phyloP scores from a whole-genome alignment of 2,329 filamentous ascomycete species.

The Beauveria medogensis region DNA sequence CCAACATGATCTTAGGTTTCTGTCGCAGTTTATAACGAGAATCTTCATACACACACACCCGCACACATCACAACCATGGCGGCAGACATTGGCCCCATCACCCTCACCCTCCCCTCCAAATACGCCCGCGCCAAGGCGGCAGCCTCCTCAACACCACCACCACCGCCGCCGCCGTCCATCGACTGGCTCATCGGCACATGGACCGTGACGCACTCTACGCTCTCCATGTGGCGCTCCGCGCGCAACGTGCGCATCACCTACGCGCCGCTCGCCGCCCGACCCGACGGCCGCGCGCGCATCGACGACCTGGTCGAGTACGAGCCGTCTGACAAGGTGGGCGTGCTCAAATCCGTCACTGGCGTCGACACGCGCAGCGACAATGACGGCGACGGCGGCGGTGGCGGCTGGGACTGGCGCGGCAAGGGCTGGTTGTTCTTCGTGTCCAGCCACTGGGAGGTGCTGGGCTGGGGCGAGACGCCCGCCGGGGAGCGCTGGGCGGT shows the following conservation, averaged over 20 bases:
- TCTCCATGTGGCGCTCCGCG: constrained; percentile 72
- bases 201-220: constrained; percentile 67
- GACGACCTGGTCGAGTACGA: constrained; percentile 70
- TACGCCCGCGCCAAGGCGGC: background rate
- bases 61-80: background rate
- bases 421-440: constrained; percentile 67
- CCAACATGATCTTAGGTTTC: too few relatives aligned
- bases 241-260: constrained; percentile 79
- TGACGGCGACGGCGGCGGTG: constrained; percentile 23
- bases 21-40: background rate
- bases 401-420: constrained; percentile 66
- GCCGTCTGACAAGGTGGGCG: constrained; percentile 35
- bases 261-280: constrained; percentile 37
- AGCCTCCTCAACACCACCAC: background rate
- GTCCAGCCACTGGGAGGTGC: constrained; percentile 69
- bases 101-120: constrained; percentile 6
- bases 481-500: constrained; percentile 60
- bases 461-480: constrained; percentile 60
- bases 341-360: constrained; percentile 56
- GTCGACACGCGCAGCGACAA: constrained; percentile 43
- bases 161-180: constrained; percentile 23
- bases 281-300: constrained; percentile 39
- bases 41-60: background rate
- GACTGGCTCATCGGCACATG: constrained; percentile 59
- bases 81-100: background rate